Percentiles rank a stretch among this genome's conserved stretches.
Conservation (phyloP, 2,329 filamentous ascomycete genomes). For the Ascochyta rabiei region DNA sequence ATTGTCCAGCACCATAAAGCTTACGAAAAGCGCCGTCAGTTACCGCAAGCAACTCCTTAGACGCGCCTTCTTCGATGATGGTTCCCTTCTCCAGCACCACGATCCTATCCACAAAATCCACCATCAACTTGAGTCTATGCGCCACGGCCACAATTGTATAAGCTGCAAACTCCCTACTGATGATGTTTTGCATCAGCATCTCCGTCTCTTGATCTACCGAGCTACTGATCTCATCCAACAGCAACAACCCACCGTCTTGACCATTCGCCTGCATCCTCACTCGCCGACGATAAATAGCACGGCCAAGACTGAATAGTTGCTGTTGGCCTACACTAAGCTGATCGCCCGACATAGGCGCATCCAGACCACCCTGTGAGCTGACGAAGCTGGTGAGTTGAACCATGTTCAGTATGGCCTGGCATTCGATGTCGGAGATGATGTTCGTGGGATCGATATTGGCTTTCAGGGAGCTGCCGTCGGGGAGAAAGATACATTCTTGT, state of each 20-base stretch:
- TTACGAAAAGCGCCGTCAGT: no score
- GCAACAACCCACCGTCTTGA: constrained; percentile 10
- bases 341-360: constrained; percentile 1
- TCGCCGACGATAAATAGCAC: constrained; percentile 55
- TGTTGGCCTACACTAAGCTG: constrained; percentile 56
- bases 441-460: constrained; percentile 6
- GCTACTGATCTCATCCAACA: constrained; percentile 20
- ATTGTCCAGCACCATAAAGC: no score
- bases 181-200: constrained; percentile 59
- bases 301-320: constrained; percentile 65
- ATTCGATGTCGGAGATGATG: constrained; percentile 32
- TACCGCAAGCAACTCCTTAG: no score
- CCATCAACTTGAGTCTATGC: constrained; percentile 17
- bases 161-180: constrained; percentile 56
- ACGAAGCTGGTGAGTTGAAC: constrained; percentile 49
- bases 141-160: constrained; percentile 20
- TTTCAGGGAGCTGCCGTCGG: constrained; percentile 2
- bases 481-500: constrained; percentile 18
- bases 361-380: constrained; percentile 12
- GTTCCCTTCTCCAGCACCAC: constrained; percentile 43
- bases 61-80: not conserved
- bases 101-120: constrained; percentile 21
- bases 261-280: not conserved
- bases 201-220: constrained; percentile 64
- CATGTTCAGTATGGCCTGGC: constrained; percentile 24